Evolutionary conservation across 2,329 filamentous ascomycete genomes (phyloP).

Genomic region (Phialophora chinensis): DNA sequence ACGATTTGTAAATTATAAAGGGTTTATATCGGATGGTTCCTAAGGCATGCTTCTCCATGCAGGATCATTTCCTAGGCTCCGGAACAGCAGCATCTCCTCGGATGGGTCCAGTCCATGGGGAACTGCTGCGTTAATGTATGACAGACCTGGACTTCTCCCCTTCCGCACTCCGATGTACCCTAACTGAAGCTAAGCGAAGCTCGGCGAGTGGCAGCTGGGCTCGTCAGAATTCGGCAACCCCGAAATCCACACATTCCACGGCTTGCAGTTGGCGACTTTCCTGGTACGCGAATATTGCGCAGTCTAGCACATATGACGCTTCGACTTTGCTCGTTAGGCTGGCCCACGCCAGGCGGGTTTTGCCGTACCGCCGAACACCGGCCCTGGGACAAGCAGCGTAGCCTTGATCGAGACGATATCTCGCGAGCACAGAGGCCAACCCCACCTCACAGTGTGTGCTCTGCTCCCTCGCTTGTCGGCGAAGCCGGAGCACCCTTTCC

Average conservation of each 20-base stretch:
- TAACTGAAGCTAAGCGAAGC: neutral
- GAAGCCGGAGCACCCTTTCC: neutral
- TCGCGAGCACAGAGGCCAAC: neutral
- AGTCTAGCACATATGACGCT: too few species aligned
- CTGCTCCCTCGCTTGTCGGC: neutral
- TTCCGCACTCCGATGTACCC: neutral
- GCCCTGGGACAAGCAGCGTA: neutral
- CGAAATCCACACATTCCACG: neutral
- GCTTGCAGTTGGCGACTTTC: too few species aligned
- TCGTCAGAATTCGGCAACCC: neutral
- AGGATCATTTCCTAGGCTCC: neutral
- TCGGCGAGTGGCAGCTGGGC: neutral
- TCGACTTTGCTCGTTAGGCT: too few species aligned
- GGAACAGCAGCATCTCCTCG: neutral
- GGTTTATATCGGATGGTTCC: neutral
- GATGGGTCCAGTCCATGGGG: neutral
- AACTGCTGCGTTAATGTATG: neutral
- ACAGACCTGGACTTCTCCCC: neutral
- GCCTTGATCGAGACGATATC: neutral
- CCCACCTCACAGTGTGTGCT: neutral
- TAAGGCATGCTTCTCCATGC: neutral
- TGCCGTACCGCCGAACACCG: neutral
- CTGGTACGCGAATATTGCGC: too few species aligned
- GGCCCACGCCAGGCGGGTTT: neutral
- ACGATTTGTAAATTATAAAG: neutral